phyloP scores from a whole-genome alignment of 805 yeast species.

The Kluyveromyces siamensis region DNA sequence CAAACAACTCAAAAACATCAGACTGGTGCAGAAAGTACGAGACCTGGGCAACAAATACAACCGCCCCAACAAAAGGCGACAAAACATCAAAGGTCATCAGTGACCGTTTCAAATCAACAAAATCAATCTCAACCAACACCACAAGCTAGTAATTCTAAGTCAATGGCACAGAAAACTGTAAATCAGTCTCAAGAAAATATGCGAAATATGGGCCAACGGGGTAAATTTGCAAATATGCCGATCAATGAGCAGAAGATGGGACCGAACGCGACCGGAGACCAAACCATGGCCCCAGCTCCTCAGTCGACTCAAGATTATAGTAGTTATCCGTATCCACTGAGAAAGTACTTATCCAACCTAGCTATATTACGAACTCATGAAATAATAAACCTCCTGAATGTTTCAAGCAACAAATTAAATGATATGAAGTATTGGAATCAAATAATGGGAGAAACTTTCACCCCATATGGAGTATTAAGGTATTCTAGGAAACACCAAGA shows the following conservation, averaged over 20 bases:
- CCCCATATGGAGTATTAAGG: constrained; percentile 41
- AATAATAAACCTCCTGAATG: constrained; percentile 38
- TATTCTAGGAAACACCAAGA: constrained; percentile 37
- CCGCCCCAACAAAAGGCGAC: not conserved
- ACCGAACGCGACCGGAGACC: not conserved
- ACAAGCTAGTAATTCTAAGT: not conserved
- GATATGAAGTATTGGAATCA: constrained; percentile 43
- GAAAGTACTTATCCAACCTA: constrained; percentile 37
- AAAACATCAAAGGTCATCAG: not conserved
- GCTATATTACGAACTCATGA: constrained; percentile 45
- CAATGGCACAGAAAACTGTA: not conserved
- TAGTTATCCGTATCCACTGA: constrained; percentile 17
- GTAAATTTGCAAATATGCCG: not conserved
- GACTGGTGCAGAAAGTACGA: not conserved
- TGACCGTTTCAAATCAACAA: no score
- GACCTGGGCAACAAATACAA: not conserved
- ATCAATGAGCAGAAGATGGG: not conserved
- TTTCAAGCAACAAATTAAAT: constrained; percentile 34
- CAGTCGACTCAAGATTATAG: not conserved
- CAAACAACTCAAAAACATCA: not conserved
- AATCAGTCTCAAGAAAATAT: not conserved
- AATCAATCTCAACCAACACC: not conserved
- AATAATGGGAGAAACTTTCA: constrained; percentile 41
- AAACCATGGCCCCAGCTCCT: not conserved
- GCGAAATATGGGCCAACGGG: not conserved